Evolutionary conservation across 2,329 filamentous ascomycete genomes (phyloP).

Genomic region (Aspergillus sp.): DNA sequence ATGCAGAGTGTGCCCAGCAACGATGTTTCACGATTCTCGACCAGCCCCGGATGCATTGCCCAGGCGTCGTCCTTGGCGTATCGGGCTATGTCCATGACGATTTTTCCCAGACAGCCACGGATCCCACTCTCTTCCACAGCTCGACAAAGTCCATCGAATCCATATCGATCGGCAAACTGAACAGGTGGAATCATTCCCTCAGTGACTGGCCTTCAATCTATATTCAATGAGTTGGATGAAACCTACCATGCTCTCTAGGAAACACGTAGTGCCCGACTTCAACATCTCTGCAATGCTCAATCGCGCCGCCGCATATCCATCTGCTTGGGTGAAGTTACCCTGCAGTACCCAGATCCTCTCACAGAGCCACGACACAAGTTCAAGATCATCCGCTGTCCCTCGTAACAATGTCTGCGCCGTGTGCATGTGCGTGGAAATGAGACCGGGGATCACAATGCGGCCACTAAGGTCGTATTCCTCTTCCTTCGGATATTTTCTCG

Average conservation of each 20-base stretch:
- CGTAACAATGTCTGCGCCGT: conserved; percentile 42
- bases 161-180: conserved; percentile 40
- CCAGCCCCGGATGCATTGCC: conserved; percentile 38
- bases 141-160: conserved; percentile 38
- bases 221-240: neutral
- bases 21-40: conserved; percentile 34
- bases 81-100: conserved; percentile 38
- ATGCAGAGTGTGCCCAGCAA: conserved; percentile 33
- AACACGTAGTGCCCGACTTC: conserved; percentile 44
- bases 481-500: conserved; percentile 22
- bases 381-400: conserved; percentile 43
- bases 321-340: conserved; percentile 37
- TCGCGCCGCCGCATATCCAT: conserved; percentile 43
- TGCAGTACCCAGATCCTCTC: conserved; percentile 45
- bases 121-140: conserved; percentile 41
- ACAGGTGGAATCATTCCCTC: conserved; percentile 1
- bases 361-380: conserved; percentile 45
- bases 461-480: conserved; percentile 30
- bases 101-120: conserved; percentile 37
- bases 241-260: conserved; percentile 45
- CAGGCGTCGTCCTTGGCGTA: conserved; percentile 37
- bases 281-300: conserved; percentile 47
- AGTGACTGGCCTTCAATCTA: neutral
- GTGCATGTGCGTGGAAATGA: conserved; percentile 46
- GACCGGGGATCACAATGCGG: conserved; percentile 42